These are phyloP conservation scores for Cucumis hystrix DNA, from an alignment of 306 rosid genomes.

Conservation along the genomic window DNA sequence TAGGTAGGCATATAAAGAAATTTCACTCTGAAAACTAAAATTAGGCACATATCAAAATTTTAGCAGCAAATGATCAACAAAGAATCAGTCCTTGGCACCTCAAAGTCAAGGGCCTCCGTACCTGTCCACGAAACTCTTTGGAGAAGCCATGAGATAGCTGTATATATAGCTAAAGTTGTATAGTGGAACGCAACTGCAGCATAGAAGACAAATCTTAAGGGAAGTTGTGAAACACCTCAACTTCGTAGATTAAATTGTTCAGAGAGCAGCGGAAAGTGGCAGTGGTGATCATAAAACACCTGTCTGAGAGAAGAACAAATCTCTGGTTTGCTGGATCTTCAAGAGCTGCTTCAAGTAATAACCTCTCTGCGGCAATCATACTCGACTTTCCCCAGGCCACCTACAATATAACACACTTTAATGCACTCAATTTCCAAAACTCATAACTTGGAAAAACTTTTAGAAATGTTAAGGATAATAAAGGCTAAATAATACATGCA, in stretches of 20 bases:
- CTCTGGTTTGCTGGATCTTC: conserved; percentile 89
- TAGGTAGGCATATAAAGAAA: not conserved
- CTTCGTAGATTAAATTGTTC: not conserved
- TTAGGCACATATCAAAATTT: not conserved
- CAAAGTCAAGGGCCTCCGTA: conserved; percentile 41
- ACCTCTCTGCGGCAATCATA: conserved; percentile 36
- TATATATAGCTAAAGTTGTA: conserved; percentile 82
- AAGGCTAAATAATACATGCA: too few relatives aligned
- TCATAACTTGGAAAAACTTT: not conserved
- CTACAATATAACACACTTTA: conserved; percentile 13
- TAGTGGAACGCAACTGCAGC: conserved; percentile 87
- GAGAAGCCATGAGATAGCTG: conserved; percentile 70
- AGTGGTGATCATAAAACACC: conserved; percentile 28
- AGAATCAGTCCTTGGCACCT: conserved; percentile 40
- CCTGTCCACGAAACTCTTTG: conserved; percentile 96
- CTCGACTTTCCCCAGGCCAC: conserved; percentile 43
- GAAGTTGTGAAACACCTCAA: not conserved
- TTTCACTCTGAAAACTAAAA: not conserved
- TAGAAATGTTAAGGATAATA: too few relatives aligned
- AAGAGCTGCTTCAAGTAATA: conserved; percentile 40
- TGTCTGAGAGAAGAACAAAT: conserved; percentile 90
- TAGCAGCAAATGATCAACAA: conserved; percentile 16
- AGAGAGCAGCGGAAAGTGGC: not conserved
- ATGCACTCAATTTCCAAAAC: not conserved
- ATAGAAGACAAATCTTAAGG: conserved; percentile 22